phyloP scores from a whole-genome alignment of 2,329 filamentous ascomycete species.

The Penicillium frequentans region DNA sequence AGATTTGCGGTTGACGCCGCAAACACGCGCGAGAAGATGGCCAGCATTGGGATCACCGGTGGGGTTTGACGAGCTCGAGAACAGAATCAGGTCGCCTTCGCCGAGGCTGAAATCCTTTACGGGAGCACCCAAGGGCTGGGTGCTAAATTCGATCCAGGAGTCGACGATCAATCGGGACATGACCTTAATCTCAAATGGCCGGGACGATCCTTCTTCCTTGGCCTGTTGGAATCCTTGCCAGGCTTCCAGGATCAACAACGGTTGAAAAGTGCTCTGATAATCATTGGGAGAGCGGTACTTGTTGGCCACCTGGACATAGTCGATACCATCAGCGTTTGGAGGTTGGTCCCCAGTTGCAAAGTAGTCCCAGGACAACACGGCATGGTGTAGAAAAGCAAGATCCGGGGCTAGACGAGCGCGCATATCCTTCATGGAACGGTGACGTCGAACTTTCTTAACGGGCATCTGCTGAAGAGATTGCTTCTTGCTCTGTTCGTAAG shows the following conservation, averaged over 20 bases:
- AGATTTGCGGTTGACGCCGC: conserved; percentile 77
- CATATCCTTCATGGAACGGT: conserved; percentile 88
- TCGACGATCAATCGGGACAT: conserved; percentile 87
- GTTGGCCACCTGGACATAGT: conserved; percentile 74
- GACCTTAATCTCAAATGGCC: conserved; percentile 83
- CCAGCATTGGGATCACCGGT: conserved; percentile 64
- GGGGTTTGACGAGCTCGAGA: conserved; percentile 73
- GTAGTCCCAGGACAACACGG: conserved; percentile 90
- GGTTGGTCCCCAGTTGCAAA: conserved; percentile 88
- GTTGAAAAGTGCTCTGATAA: conserved; percentile 89
- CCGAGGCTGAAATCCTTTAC: conserved; percentile 70
- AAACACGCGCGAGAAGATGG: conserved; percentile 84
- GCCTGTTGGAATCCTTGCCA: conserved; percentile 92
- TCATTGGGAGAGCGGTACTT: conserved; percentile 72
- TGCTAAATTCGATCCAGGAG: conserved; percentile 88
- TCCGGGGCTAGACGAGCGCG: conserved; percentile 88
- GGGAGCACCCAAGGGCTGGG: conserved; percentile 69
- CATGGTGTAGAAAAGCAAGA: conserved; percentile 78
- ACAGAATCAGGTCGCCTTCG: conserved; percentile 85
- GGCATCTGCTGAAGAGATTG: conserved; percentile 63
- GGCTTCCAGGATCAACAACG: conserved; percentile 85
- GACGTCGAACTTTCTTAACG: conserved; percentile 78
- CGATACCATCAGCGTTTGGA: conserved; percentile 66
- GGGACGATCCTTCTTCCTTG: conserved; percentile 80
- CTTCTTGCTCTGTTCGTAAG: conserved; percentile 49